These are phyloP conservation scores for Fusarium mangiferae DNA, from an alignment of 2,329 filamentous ascomycete species.

Conservation along the genomic window DNA sequence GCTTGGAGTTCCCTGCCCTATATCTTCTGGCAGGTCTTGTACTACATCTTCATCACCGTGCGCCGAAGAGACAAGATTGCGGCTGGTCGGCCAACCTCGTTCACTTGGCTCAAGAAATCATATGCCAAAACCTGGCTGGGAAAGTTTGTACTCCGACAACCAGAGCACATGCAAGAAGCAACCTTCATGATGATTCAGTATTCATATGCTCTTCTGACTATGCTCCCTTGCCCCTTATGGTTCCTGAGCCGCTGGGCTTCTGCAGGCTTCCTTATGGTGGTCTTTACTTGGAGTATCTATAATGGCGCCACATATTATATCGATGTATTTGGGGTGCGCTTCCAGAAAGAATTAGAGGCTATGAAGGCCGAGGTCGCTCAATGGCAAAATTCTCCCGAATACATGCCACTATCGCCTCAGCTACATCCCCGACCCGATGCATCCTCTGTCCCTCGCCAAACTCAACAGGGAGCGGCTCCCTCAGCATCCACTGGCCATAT, in stretches of 20 bases:
- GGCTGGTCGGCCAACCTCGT: constrained; percentile 93
- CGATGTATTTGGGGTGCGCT: constrained; percentile 94
- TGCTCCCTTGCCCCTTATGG: constrained; percentile 95
- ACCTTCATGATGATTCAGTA: constrained; percentile 99
- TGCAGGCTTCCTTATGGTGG: constrained; percentile 76
- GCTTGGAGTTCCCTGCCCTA: constrained; percentile 95
- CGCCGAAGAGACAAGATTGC: constrained; percentile 96
- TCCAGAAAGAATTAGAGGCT: constrained; percentile 94
- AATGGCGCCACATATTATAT: constrained; percentile 99
- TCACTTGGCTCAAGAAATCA: constrained; percentile 94
- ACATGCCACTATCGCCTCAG: constrained; percentile 51
- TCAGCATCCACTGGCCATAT: constrained; percentile 30
- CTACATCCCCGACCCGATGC: constrained; percentile 47
- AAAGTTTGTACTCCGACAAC: constrained; percentile 82
- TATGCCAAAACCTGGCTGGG: constrained; percentile 93
- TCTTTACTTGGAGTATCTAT: constrained; percentile 97
- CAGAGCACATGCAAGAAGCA: constrained; percentile 79
- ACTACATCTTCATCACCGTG: constrained; percentile 96
- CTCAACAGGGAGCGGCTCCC: constrained; percentile 21
- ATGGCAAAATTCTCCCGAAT: constrained; percentile 76
- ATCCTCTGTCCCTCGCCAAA: constrained; percentile 11
- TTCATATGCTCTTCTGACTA: constrained; percentile 86
- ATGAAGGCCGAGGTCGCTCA: constrained; percentile 89
- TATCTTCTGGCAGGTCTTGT: constrained; percentile 88
- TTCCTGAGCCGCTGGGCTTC: constrained; percentile 89